These are phyloP conservation scores for Colletotrichum cordylinicola DNA, from an alignment of 2,329 filamentous ascomycete genomes.

Conservation along the genomic window DNA sequence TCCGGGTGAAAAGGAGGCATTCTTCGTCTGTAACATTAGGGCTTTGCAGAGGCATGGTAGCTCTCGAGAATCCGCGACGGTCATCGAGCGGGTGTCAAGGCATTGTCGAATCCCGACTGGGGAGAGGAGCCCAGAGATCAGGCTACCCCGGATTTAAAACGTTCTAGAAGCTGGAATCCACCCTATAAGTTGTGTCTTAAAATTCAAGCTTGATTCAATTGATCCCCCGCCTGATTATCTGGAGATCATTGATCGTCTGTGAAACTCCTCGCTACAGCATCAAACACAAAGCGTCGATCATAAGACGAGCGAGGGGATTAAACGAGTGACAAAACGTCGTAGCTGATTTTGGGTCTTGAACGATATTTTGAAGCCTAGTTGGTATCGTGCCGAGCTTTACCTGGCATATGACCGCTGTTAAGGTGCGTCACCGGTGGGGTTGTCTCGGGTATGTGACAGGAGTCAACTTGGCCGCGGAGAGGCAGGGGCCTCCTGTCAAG, in stretches of 20 bases:
- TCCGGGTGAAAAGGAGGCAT: background rate
- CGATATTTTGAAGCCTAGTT: background rate
- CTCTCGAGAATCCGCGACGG: background rate
- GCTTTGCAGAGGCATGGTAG: background rate
- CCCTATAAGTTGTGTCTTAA: background rate
- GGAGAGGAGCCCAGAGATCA: background rate
- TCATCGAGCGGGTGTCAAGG: background rate
- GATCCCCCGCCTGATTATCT: background rate
- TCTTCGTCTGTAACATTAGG: background rate
- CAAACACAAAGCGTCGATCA: background rate
- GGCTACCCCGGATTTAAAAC: background rate
- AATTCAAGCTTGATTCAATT: background rate
- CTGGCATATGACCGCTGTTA: background rate
- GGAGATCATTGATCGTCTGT: background rate
- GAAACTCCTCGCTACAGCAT: background rate
- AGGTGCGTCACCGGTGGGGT: background rate
- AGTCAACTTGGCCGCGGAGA: background rate
- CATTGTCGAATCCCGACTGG: background rate
- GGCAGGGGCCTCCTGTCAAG: background rate
- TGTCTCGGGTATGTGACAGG: conserved; percentile 7
- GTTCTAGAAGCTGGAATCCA: background rate
- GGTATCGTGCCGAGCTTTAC: background rate
- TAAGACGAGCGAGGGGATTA: background rate
- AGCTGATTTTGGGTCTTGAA: background rate
- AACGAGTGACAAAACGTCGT: background rate